Conservation (phyloP, 306 rosid species). For the Dalbergia cochinchinensis region DNA sequence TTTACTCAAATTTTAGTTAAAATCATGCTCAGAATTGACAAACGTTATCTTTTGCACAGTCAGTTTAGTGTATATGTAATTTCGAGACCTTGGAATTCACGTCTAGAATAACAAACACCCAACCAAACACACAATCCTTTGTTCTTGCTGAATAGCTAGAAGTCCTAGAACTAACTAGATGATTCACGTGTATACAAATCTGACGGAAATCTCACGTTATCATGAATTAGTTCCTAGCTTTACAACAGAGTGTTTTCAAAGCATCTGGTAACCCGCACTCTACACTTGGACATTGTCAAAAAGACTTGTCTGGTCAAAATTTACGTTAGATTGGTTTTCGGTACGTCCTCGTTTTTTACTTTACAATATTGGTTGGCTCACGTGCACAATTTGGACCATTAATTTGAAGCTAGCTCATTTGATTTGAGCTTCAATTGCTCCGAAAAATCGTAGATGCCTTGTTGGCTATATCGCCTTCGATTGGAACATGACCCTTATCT, state of each 20-base stretch:
- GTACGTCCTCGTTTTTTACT: not conserved
- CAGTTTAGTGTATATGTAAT: no score
- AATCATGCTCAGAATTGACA: no score
- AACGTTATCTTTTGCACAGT: no score
- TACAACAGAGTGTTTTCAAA: not conserved
- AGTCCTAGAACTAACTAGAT: not conserved
- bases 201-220: conserved; percentile 13
- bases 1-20: no score
- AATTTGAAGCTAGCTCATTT: no score
- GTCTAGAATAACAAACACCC: no score
- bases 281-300: not conserved
- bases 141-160: not conserved
- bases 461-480: not conserved
- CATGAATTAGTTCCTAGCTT: not conserved
- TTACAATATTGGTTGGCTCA: conserved; percentile 23
- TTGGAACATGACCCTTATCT: not conserved
- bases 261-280: no score
- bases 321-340: not conserved
- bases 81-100: no score
- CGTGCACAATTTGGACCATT: conserved; percentile 35
- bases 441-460: not conserved
- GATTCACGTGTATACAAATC: not conserved
- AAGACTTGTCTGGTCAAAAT: not conserved
- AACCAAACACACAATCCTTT: no score
- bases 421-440: not conserved